Evolutionary conservation across 768 basidiomycete species (phyloP).

Genomic region (Hortiboletus campestris): DNA sequence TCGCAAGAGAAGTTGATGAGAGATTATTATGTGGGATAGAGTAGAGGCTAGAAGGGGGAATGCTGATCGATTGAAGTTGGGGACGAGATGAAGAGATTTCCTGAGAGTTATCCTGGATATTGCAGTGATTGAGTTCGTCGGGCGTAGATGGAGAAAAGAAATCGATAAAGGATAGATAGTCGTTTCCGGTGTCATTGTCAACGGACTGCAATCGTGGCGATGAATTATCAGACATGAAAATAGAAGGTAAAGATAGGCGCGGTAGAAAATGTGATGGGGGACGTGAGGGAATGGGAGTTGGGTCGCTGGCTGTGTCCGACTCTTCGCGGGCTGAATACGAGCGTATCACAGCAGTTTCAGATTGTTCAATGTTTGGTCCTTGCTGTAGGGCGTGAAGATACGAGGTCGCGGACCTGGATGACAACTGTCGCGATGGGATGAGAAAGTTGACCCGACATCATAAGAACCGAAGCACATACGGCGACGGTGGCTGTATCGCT

Average conservation of each 20-base stretch:
- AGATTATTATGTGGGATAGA: conserved; percentile 11
- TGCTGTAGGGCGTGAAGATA: conserved; percentile 3
- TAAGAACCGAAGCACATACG: conserved; percentile 8
- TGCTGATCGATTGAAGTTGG: conserved; percentile 17
- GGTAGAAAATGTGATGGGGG: conserved; percentile 31
- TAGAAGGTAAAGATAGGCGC: conserved; percentile 20
- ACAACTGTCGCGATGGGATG: conserved; percentile 17
- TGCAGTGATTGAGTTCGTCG: conserved; percentile 11
- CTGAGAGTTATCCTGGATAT: conserved; percentile 1
- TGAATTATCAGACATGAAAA: conserved; percentile 18
- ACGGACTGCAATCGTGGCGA: conserved; percentile 20
- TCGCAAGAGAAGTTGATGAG: conserved; percentile 28
- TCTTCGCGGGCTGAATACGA: conserved; percentile 29
- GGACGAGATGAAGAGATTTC: conserved; percentile 9
- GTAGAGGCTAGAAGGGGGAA: conserved; percentile 21
- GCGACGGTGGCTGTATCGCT: conserved; percentile 21
- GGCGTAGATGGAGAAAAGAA: conserved; percentile 34
- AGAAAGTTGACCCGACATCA: conserved; percentile 7
- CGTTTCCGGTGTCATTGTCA: conserved; percentile 29
- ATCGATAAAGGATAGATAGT: conserved; percentile 48
- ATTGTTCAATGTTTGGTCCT: not conserved
- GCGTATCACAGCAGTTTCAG: conserved; percentile 18
- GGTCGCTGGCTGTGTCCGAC: conserved; percentile 28
- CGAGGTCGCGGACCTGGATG: conserved; percentile 22
- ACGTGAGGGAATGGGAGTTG: conserved; percentile 44